Conservation (phyloP, 2,329 filamentous ascomycete genomes). For the Ophiostoma montium region DNA sequence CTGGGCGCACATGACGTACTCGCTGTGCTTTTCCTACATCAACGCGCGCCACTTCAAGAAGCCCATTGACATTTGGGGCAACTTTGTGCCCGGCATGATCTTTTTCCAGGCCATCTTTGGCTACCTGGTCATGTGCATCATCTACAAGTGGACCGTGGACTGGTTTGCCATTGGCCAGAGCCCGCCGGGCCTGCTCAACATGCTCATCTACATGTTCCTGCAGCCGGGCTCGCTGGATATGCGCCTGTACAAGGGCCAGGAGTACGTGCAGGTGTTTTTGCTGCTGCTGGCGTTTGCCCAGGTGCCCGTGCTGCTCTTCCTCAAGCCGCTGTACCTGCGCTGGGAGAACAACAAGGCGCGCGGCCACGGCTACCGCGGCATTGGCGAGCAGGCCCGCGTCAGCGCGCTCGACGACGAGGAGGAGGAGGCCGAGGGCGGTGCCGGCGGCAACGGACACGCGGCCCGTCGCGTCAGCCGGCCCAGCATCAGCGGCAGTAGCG, state of each 20-base stretch:
- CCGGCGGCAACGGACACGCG: slow-evolving; percentile 38
- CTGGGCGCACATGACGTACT: slow-evolving; percentile 99
- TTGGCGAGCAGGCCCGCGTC: slow-evolving; percentile 77
- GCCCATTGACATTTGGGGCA: slow-evolving; percentile 90
- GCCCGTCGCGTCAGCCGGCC: slow-evolving; percentile 17
- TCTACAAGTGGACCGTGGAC: slow-evolving; percentile 94
- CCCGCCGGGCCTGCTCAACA: slow-evolving; percentile 86
- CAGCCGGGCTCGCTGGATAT: slow-evolving; percentile 63
- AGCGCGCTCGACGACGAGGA: slow-evolving; percentile 84
- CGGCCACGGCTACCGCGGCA: slow-evolving; percentile 78
- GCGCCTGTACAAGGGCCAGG: slow-evolving; percentile 66
- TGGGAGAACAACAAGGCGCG: slow-evolving; percentile 86
- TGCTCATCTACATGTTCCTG: slow-evolving; percentile 99
- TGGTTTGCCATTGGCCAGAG: slow-evolving; percentile 54
- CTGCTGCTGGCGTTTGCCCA: slow-evolving; percentile 72
- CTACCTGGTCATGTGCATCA: slow-evolving; percentile 82
- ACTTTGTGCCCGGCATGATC: slow-evolving; percentile 96
- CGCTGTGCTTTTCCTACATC: slow-evolving; percentile 79
- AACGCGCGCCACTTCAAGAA: slow-evolving; percentile 93
- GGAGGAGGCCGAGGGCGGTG: slow-evolving; percentile 45
- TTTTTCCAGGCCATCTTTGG: slow-evolving; percentile 99
- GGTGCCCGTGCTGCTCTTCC: slow-evolving; percentile 79
- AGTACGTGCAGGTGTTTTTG: slow-evolving; percentile 58
- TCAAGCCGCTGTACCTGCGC: slow-evolving; percentile 91
- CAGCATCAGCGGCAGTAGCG: slow-evolving; percentile 37